Evolutionary conservation across 176 grass and related monocot species (phyloP), one percentile per base, ranked within the genome.

Genomic region (Bonia amplexicaulis): DNA sequence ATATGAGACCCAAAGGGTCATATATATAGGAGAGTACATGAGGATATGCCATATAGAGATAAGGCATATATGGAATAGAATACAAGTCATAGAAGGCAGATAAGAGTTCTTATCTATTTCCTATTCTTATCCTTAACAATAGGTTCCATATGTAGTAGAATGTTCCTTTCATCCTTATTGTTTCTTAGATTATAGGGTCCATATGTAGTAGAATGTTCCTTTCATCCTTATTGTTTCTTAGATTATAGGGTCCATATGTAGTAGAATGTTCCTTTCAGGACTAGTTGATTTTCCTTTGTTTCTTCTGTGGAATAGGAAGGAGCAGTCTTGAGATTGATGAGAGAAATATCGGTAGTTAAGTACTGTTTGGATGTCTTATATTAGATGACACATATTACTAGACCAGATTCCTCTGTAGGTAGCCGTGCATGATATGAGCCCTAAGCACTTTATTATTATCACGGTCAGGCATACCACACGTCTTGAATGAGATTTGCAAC

Each of bases 151-250:
- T n/a, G n/a, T n/a, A n/a, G n/a, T n/a, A n/a, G n/a, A n/a, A n/a
- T n/a, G n/a, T n/a, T n/a, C n/a, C n/a, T n/a, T n/a, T n/a, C n/a
- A n/a, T n/a, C n/a, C n/a, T n/a, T n/a, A n/a, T n/a, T n/a, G n/a
- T n/a, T n/a, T n/a, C n/a, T n/a, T n/a, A n/a, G n/a, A n/a, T n/a
- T n/a, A n/a, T n/a, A n/a, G n/a, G n/a, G n/a, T n/a, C n/a, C n/a
- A n/a, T n/a, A n/a, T n/a, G n/a, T n/a, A n/a, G n/a, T n/a, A n/a
- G n/a, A n/a, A n/a, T n/a, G n/a, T n/a, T n/a, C n/a, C n/a, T n/a
- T n/a, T n/a, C n/a, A n/a, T n/a, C 53, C 53, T 57, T 54, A 54
- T 2, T 62, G 26, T 74, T 82, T 73, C 29, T 84, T 84, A 48
- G 44, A 47, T 64, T 48, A 17, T 2, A 55, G 16, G 10, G 40